Evolutionary conservation across 768 basidiomycete genomes (phyloP).

Genomic region (Mycena filopes): DNA sequence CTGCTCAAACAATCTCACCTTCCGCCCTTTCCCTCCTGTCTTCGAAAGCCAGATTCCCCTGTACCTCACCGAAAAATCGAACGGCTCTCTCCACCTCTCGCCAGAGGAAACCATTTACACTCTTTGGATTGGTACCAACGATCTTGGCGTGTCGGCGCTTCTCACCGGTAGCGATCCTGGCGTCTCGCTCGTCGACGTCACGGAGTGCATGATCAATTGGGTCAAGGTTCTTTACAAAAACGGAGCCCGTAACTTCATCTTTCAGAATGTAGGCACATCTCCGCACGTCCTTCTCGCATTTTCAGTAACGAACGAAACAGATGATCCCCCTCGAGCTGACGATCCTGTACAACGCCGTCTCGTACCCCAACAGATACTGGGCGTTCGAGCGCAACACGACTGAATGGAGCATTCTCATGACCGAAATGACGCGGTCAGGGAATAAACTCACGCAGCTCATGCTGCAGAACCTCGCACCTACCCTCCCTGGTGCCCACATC

Average conservation of each 20-base stretch:
- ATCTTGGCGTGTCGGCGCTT: slow-evolving; percentile 65
- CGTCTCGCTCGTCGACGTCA: slow-evolving; percentile 68
- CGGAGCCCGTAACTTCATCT: slow-evolving; percentile 74
- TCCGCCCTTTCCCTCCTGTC: slow-evolving; percentile 66
- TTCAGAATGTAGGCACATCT: slow-evolving; percentile 65
- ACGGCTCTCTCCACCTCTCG: slow-evolving; percentile 52
- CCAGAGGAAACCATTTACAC: slow-evolving; percentile 66
- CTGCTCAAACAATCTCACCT: slow-evolving; percentile 72
- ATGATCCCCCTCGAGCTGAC: slow-evolving; percentile 67
- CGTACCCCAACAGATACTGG: slow-evolving; percentile 65
- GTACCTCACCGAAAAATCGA: slow-evolving; percentile 56
- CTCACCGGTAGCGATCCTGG: slow-evolving; percentile 58
- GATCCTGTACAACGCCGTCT: slow-evolving; percentile 56
- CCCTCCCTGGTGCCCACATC: slow-evolving; percentile 64
- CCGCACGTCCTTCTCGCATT: too few relatives aligned
- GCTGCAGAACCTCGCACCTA: slow-evolving; percentile 59
- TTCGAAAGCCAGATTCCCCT: slow-evolving; percentile 67
- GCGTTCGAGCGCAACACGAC: slow-evolving; percentile 61
- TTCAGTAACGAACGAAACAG: too few relatives aligned
- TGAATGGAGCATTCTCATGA: slow-evolving; percentile 67
- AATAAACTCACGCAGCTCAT: slow-evolving; percentile 63
- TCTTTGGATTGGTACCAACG: slow-evolving; percentile 77
- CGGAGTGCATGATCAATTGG: slow-evolving; percentile 69
- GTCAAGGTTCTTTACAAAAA: slow-evolving; percentile 63
- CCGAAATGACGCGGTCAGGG: slow-evolving; percentile 60